These are phyloP conservation scores for Austroboletus olivaceoglutinosus DNA, from an alignment of 1,284 basidiomycete genomes.

Conservation along the genomic window DNA sequence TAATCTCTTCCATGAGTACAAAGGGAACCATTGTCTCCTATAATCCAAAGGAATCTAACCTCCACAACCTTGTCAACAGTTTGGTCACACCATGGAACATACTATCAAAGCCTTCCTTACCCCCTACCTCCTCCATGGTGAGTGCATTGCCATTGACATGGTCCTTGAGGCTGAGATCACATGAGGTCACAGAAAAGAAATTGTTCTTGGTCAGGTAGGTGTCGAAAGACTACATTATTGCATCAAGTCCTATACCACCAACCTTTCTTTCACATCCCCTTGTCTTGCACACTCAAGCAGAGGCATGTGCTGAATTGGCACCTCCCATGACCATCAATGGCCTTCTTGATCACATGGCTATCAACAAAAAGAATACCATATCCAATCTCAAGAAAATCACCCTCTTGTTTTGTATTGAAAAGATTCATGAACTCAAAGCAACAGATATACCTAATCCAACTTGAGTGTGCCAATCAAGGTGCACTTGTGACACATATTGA, in stretches of 20 bases:
- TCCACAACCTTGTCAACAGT: conserved; percentile 97
- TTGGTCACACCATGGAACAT: conserved; percentile 95
- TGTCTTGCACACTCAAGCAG: conserved; percentile 50
- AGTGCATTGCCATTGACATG: conserved; percentile 92
- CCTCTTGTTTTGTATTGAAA: conserved; percentile 86
- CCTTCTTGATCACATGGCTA: conserved; percentile 88
- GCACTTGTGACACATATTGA: too few species aligned
- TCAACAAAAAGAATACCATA: conserved; percentile 98
- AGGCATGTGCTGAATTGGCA: conserved; percentile 52
- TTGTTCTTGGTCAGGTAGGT: conserved; percentile 79
- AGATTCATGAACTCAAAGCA: conserved; percentile 90
- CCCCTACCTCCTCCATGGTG: conserved; percentile 88
- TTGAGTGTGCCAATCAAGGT: too few species aligned
- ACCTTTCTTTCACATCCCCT: conserved; percentile 72
- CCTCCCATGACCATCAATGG: conserved; percentile 76
- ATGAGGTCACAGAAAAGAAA: conserved; percentile 66
- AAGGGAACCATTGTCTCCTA: conserved; percentile 95
- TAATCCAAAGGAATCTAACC: conserved; percentile 92
- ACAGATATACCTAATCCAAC: conserved; percentile 82
- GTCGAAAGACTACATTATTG: conserved; percentile 84
- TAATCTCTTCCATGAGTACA: conserved; percentile 85
- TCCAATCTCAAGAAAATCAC: conserved; percentile 87
- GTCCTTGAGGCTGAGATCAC: conserved; percentile 92
- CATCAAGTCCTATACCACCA: conserved; percentile 86
- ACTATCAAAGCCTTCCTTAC: conserved; percentile 94